Evolutionary conservation across 768 basidiomycete genomes (phyloP).

Genomic region (Crassisporium funariophilum): DNA sequence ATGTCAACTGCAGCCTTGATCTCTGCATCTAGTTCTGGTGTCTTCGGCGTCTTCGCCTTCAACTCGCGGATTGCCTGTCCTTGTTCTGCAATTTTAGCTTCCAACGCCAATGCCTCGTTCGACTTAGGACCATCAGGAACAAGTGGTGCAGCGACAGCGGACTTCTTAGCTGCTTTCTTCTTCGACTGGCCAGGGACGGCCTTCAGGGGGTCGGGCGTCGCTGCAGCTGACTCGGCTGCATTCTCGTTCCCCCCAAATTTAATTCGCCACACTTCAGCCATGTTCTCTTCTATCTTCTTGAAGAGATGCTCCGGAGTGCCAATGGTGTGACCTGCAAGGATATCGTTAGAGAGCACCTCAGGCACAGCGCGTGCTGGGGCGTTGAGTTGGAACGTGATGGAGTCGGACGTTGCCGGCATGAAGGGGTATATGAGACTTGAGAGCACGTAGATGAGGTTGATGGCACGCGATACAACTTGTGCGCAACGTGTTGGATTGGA

Average conservation of each 20-base stretch:
- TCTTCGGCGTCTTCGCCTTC: conserved; percentile 64
- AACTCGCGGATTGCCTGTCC: conserved; percentile 72
- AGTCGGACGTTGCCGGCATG: conserved; percentile 89
- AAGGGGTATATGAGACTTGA: conserved; percentile 89
- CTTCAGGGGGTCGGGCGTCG: conserved; percentile 42
- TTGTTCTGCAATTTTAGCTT: conserved; percentile 75
- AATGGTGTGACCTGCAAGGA: conserved; percentile 84
- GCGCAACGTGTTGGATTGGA: conserved; percentile 85
- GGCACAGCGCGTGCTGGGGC: conserved; percentile 86
- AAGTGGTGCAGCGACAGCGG: conserved; percentile 43
- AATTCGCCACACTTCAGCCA: conserved; percentile 78
- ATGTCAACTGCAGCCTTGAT: conserved; percentile 61
- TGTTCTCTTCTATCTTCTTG: conserved; percentile 90
- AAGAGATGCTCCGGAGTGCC: conserved; percentile 90
- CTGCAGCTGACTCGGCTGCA: conserved; percentile 27
- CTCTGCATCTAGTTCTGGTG: conserved; percentile 60
- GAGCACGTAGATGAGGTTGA: conserved; percentile 92
- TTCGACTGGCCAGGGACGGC: conserved; percentile 51
- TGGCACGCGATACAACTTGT: conserved; percentile 84
- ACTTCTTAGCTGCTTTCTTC: conserved; percentile 58
- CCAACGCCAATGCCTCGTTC: conserved; percentile 70
- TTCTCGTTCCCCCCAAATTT: conserved; percentile 71
- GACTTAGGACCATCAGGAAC: conserved; percentile 61
- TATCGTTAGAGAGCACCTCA: conserved; percentile 70
- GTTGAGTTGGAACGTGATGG: conserved; percentile 85